Evolutionary conservation across 192 early-diverging fungal genomes (phyloP).

Genomic region (Mortierella hygrophila): DNA sequence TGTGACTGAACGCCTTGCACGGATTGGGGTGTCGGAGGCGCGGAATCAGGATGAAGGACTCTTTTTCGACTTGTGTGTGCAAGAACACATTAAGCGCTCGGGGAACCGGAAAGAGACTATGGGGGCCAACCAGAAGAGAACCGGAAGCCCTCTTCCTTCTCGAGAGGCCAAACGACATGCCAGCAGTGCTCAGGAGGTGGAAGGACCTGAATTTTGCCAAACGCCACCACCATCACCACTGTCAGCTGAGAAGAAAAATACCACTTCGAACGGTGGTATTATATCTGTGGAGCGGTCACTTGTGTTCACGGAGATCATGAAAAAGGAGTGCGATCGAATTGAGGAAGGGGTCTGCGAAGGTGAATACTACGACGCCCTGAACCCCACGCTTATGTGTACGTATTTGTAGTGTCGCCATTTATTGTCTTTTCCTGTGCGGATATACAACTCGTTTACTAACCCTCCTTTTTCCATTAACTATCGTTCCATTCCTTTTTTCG

Average conservation of each 20-base stretch:
- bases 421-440: too few species aligned
- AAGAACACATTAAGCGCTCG: background rate
- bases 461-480: too few species aligned
- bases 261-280: background rate
- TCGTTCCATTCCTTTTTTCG: too few species aligned
- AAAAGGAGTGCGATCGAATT: background rate
- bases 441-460: too few species aligned
- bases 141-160: background rate
- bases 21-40: constrained; percentile 16
- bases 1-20: constrained; percentile 7
- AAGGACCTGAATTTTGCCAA: background rate
- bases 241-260: background rate
- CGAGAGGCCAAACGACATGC: background rate
- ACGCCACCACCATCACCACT: background rate
- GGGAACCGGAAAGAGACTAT: background rate
- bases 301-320: background rate
- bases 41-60: background rate
- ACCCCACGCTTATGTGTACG: too few species aligned
- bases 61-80: constrained; percentile 19
- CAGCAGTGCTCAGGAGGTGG: background rate
- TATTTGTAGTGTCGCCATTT: too few species aligned
- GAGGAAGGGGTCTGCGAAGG: too few species aligned
- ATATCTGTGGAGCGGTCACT: background rate
- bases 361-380: too few species aligned
- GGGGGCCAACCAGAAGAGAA: background rate